Percentiles rank a stretch among this genome's conserved stretches.
Conservation (phyloP, 306 rosid genomes). For the Rosa chinensis region DNA sequence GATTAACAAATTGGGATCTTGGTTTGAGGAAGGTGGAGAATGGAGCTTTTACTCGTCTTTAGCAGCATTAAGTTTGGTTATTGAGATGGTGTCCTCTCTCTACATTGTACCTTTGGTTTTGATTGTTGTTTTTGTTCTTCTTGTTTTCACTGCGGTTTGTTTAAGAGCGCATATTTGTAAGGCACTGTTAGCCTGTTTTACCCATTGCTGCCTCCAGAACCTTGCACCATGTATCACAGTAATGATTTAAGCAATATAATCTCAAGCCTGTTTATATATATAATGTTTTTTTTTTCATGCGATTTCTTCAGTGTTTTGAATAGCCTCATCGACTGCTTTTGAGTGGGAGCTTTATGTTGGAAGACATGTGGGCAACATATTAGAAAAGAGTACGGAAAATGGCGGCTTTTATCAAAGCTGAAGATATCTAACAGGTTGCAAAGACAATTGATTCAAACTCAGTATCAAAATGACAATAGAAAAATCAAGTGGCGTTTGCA, state of each 20-base stretch:
- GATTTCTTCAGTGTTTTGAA: background rate
- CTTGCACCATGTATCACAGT: conserved; percentile 11
- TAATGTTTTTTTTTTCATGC: background rate
- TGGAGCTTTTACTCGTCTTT: conserved; percentile 5
- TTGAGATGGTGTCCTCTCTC: background rate
- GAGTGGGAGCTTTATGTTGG: background rate
- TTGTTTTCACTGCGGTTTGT: background rate
- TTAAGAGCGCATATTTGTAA: background rate
- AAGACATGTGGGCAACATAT: background rate
- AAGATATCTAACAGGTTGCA: background rate
- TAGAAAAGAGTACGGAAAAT: background rate
- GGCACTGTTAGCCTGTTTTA: background rate
- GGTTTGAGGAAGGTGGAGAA: background rate
- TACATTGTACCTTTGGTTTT: background rate
- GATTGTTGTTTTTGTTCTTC: background rate
- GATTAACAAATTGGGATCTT: conserved; percentile 11
- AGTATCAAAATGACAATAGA: background rate
- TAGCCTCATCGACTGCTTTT: background rate
- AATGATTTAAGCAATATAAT: conserved; percentile 3
- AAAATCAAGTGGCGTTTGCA: background rate
- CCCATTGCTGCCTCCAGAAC: background rate
- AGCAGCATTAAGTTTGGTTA: conserved; percentile 11
- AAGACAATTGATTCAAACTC: background rate
- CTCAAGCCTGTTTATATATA: background rate
- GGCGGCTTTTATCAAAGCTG: background rate